Conservation (phyloP, 2,329 filamentous ascomycete genomes). For the Colletotrichum orbiculare region DNA sequence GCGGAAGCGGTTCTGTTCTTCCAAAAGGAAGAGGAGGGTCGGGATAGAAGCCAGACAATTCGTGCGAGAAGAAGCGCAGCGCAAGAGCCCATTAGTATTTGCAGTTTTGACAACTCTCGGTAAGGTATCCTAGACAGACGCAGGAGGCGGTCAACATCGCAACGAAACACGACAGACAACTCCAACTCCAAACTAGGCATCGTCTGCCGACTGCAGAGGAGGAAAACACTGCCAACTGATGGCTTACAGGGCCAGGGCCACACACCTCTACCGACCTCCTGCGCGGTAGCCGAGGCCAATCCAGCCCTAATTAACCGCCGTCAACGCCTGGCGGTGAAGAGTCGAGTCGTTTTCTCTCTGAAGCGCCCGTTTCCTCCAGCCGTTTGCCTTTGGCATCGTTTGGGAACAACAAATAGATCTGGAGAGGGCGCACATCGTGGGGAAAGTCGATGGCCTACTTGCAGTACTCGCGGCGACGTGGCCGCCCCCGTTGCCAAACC, state of each 20-base stretch:
- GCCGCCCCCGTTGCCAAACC: conserved; percentile 4
- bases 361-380: too few relatives aligned
- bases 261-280: conserved; percentile 2
- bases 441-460: too few relatives aligned
- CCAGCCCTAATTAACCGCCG: conserved; percentile 16
- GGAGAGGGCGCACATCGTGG: too few relatives aligned
- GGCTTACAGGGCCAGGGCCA: background rate
- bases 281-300: conserved; percentile 13
- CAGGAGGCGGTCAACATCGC: conserved; percentile 11
- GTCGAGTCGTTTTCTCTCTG: too few relatives aligned
- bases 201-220: conserved; percentile 1
- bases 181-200: conserved; percentile 2
- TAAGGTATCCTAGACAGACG: background rate
- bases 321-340: conserved; percentile 25
- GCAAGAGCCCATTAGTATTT: background rate
- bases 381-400: too few relatives aligned
- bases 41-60: background rate
- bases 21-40: background rate
- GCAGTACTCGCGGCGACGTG: background rate
- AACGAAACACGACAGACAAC: conserved; percentile 2
- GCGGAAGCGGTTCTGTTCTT: background rate
- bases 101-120: background rate
- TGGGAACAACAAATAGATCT: background rate
- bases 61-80: background rate
- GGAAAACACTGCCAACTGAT: background rate